Base-by-base conservation (phyloP, 345 rosid species). In the Brassica rapa region DNA sequence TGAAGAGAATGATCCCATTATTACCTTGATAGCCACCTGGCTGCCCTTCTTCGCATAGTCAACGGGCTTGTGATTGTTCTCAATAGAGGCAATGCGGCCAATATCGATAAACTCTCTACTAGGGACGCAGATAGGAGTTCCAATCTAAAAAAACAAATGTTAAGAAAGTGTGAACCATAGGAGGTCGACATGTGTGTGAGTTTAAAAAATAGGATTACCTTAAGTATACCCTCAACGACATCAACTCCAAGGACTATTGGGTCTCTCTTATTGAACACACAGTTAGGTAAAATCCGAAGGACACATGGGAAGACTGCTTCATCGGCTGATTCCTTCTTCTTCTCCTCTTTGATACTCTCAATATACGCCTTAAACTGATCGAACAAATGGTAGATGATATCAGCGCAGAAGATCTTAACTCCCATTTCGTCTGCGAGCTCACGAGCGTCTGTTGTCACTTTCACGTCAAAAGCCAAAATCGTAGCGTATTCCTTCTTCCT, bases 241-340 rank as follows among this genome's bases (percentile, higher is more conserved):
- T 93, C 93, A 77, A 95, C 98, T 41, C 99, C 98, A 79, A 95
- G 82, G 70, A 93, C 88, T 35, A 95, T 93, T 14, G 98, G 98
- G 77, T 93, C 94, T 85, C 86, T 91, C 85, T 89, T 93, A 82
- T 89, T 90, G 86, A 93, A 95, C 65, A 89, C 83, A 68, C 93
- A 89, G 82, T 86, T 84, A 11, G 96, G 97, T 71, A 94, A 43
- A 64, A 92, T 94, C 85, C 85, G 46, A 70, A 94, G 90, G 65
- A 91, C 89, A 66, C 97, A 94, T 21, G 97, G 98, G 87, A 94
- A 94, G 64, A 94, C 95, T 23, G 93, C 98, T 79, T 94, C 97
- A 9, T 89, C 93, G 0, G 95, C 98, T 60, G 95, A 89, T 87
- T 91, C 97, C 84, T 73, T 90, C 92, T 88, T 92, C 84, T 89